Evolutionary conservation across 2,329 filamentous ascomycete species (phyloP), one percentile per base, ranked within the genome.

Genomic region (Cladosporium halotolerans): DNA sequence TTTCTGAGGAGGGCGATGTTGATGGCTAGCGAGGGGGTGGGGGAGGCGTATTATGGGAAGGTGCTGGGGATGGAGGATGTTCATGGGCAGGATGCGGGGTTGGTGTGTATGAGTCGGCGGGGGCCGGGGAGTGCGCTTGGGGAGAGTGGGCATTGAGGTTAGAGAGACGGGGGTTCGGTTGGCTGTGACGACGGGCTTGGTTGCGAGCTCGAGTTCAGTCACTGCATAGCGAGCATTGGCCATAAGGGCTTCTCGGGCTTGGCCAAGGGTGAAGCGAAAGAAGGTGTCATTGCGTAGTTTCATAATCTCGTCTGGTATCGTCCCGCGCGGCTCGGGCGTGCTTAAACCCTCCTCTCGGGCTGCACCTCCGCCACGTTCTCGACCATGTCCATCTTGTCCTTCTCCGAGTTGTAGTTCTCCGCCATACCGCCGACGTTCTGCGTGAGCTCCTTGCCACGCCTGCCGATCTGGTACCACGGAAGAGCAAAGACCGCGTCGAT

Each of bases 381-480:
- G 10, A 61, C 55, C 39, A 46, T 46, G 34, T 63, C 58, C 36
- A 58, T 57, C 55, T 62, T 60, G 52, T 57, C 62, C 45, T 60
- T 57, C 23, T 60, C 57, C n/a, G 49, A 51, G 13, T 57, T 58
- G 48, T 58, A 56, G 36, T 53, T 56, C 57, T 65, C 62, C 10
- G 63, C 58, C 16, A 57, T 57, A 31, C 63, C 57, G 9, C 62
- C 63, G 36, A 58, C 40, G 8, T 52, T 57, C 23, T 40, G 54
- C 3, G 63, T 66, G 16, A 68, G 55, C 53, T 62, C 57, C 45
- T 65, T 63, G 41, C 66, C 67, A 50, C 66, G 62, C n/a, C 64
- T 55, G 18, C 88, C 87, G 59, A 92, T 89, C 68, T 80, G 78
- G 68, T 86, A 83, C 87, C 87, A 91, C 0, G 83, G 84, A 83